These are phyloP conservation scores for Lecanicillium sp. DNA, from an alignment of 2,329 filamentous ascomycete species.

Conservation along the genomic window DNA sequence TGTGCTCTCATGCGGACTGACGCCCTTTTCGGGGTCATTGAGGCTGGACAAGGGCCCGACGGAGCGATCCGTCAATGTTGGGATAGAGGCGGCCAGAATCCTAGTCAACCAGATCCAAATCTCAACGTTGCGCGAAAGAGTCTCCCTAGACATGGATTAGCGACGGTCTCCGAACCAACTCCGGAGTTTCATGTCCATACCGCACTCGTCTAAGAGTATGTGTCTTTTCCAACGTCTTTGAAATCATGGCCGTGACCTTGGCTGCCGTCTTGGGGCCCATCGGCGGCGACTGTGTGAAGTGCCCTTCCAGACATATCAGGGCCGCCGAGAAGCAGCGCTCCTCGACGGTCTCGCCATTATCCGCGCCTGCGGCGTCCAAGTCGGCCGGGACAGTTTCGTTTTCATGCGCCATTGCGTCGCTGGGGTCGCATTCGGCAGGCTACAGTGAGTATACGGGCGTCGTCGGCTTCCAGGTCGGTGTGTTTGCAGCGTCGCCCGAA, in stretches of 20 bases:
- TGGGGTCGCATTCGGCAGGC: neutral
- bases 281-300: conserved; percentile 50
- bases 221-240: conserved; percentile 58
- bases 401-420: conserved; percentile 1
- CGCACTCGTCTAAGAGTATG: conserved; percentile 55
- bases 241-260: conserved; percentile 51
- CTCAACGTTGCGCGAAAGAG: conserved; percentile 55
- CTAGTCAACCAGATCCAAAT: conserved; percentile 61
- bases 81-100: conserved; percentile 56
- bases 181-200: conserved; percentile 28
- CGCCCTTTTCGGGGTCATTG: conserved; percentile 48
- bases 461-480: conserved; percentile 1
- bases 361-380: conserved; percentile 17
- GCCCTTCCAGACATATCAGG: conserved; percentile 55
- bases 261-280: conserved; percentile 52
- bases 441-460: neutral
- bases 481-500: conserved; percentile 3
- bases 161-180: neutral
- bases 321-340: conserved; percentile 57
- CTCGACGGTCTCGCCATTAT: conserved; percentile 47
- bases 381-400: conserved; percentile 11
- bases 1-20: conserved; percentile 57
- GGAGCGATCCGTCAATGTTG: conserved; percentile 53
- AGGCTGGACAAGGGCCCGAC: conserved; percentile 49
- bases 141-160: conserved; percentile 38